A percentile compares a stretch with the other conserved stretches of the same genome.
Conservation (phyloP, 2,329 filamentous ascomycete genomes). For the Fusarium burgessii region DNA sequence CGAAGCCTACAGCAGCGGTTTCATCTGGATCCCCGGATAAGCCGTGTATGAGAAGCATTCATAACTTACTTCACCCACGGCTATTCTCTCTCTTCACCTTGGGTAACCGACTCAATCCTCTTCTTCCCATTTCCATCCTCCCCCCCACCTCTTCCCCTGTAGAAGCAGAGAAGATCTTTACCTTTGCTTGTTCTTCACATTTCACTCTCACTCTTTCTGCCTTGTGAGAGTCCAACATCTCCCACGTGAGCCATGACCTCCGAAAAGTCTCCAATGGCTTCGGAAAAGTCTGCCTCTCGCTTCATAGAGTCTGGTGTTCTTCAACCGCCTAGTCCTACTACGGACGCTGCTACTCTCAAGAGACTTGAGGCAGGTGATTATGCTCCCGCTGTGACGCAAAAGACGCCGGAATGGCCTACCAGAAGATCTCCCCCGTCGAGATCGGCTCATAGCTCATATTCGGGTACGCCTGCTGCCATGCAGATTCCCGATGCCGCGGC, state of each 20-base stretch:
- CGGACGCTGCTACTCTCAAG: conserved; percentile 33
- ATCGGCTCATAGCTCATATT: conserved; percentile 40
- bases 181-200: conserved; percentile 5
- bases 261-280: conserved; percentile 3
- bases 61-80: conserved; percentile 32
- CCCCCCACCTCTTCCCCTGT: background rate
- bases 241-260: conserved; percentile 19
- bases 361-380: conserved; percentile 35
- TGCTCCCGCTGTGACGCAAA: background rate
- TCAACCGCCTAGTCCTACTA: conserved; percentile 33
- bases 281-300: conserved; percentile 40
- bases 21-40: conserved; percentile 17
- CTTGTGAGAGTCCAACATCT: background rate
- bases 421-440: conserved; percentile 23
- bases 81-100: conserved; percentile 18
- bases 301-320: conserved; percentile 39
- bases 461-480: conserved; percentile 41
- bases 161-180: conserved; percentile 15
- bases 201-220: background rate
- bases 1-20: background rate
- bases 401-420: conserved; percentile 12
- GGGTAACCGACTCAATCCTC: conserved; percentile 7
- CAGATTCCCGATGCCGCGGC: conserved; percentile 29
- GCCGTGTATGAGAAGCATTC: conserved; percentile 21
- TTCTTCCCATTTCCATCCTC: background rate